These are phyloP conservation scores for Arctium lappa DNA, from an alignment of 129 eudicot genomes.

Conservation along the genomic window DNA sequence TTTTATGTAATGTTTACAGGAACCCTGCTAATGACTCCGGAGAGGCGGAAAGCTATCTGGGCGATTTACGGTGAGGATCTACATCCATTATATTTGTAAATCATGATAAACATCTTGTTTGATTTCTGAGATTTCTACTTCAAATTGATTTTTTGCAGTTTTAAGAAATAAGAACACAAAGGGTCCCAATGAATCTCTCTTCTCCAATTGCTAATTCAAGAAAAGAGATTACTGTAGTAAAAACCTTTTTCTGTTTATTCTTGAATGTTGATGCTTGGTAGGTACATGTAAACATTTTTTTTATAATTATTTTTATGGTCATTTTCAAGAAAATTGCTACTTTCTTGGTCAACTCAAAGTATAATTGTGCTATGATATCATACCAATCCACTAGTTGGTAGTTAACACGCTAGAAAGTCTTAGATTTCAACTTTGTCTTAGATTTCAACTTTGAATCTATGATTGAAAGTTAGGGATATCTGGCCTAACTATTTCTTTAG, in stretches of 20 bases:
- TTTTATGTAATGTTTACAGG: slow-evolving; percentile 44
- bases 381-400: slow-evolving; percentile 38
- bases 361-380: slow-evolving; percentile 25
- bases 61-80: slow-evolving; percentile 86
- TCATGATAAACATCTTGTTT: not conserved
- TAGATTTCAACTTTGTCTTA: slow-evolving; percentile 26
- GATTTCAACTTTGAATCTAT: slow-evolving; percentile 17
- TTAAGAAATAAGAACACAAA: slow-evolving; percentile 4
- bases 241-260: not conserved
- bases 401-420: slow-evolving; percentile 21
- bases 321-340: slow-evolving; percentile 19
- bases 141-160: not conserved
- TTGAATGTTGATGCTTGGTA: not conserved
- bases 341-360: slow-evolving; percentile 20
- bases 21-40: slow-evolving; percentile 89
- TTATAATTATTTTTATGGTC: slow-evolving; percentile 2
- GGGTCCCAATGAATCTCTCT: not conserved
- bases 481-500: slow-evolving; percentile 16
- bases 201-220: slow-evolving; percentile 5
- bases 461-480: not conserved
- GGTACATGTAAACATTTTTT: slow-evolving; percentile 10
- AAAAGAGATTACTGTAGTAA: slow-evolving; percentile 23
- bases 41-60: slow-evolving; percentile 91
- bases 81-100: not conserved
- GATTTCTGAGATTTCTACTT: not conserved